phyloP scores from a whole-genome alignment of 2,329 filamentous ascomycete genomes.

The Penicillium sp. region DNA sequence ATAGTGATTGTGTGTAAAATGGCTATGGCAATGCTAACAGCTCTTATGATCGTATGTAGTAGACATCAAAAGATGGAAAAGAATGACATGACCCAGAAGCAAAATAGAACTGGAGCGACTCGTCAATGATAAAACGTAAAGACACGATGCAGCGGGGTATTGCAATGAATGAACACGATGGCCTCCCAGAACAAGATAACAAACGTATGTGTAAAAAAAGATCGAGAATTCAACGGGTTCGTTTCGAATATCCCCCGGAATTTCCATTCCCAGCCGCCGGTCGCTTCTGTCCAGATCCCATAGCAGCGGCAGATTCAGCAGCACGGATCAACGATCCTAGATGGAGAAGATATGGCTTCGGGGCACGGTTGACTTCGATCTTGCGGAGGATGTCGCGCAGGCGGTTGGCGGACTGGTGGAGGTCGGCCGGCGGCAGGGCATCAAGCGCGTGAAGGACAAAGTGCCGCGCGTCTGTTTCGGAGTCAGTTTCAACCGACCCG shows the following conservation, averaged over 20 bases:
- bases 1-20: background rate
- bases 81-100: background rate
- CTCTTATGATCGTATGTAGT: background rate
- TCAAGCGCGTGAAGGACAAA: constrained; percentile 43
- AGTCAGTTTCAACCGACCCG: constrained; percentile 29
- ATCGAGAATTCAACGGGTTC: constrained; percentile 26
- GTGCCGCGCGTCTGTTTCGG: constrained; percentile 23
- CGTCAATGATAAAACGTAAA: constrained; percentile 7
- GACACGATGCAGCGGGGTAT: constrained; percentile 23
- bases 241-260: constrained; percentile 32
- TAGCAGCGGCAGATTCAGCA: constrained; percentile 20
- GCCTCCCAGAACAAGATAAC: constrained; percentile 17
- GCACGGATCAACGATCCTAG: constrained; percentile 30
- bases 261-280: constrained; percentile 25
- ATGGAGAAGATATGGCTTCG: constrained; percentile 33
- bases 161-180: constrained; percentile 21
- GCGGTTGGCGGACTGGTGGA: constrained; percentile 29
- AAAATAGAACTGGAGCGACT: constrained; percentile 5
- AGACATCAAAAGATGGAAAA: background rate
- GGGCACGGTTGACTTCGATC: constrained; percentile 44
- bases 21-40: background rate
- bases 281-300: constrained; percentile 31
- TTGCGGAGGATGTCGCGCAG: constrained; percentile 36
- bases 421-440: constrained; percentile 27
- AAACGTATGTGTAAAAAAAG: constrained; percentile 8